phyloP scores from a whole-genome alignment of 164 flowering plant species.

The Pachysandra terminalis region DNA sequence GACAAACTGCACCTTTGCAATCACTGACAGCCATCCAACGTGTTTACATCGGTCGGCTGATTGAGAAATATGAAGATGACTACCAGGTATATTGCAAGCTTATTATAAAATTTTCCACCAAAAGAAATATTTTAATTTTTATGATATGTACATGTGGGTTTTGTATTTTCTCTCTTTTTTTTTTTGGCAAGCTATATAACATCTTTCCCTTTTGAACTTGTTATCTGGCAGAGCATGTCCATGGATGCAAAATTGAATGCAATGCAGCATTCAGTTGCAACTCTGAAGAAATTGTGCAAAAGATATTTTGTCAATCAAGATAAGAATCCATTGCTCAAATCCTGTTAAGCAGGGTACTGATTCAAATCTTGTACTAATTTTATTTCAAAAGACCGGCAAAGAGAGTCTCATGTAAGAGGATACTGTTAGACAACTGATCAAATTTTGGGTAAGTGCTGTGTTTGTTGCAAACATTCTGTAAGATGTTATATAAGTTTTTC shows the following conservation, averaged over 20 bases:
- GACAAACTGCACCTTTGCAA: slow-evolving; percentile 54
- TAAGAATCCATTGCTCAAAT: slow-evolving; percentile 46
- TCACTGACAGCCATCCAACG: slow-evolving; percentile 80
- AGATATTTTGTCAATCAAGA: slow-evolving; percentile 50
- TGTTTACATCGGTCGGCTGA: slow-evolving; percentile 44
- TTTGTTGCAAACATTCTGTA: too few relatives aligned
- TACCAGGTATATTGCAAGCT: slow-evolving; percentile 48
- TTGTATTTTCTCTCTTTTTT: neutral
- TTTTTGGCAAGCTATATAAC: neutral
- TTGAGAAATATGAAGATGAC: slow-evolving; percentile 80
- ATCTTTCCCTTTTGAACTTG: neutral
- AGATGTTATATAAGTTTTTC: too few relatives aligned
- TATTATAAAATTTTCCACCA: too few relatives aligned
- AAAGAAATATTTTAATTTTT: neutral
- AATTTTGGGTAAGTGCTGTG: too few relatives aligned
- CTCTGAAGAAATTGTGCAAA: slow-evolving; percentile 69
- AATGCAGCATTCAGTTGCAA: slow-evolving; percentile 84
- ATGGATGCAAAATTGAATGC: slow-evolving; percentile 76
- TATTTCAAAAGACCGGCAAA: too few relatives aligned
- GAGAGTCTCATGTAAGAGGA: too few relatives aligned
- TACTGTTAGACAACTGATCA: too few relatives aligned
- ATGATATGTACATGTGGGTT: neutral
- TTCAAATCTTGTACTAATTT: too few relatives aligned
- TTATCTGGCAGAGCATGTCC: slow-evolving; percentile 72
- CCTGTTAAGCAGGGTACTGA: slow-evolving; percentile 10